Conservation (phyloP, 768 basidiomycete species). For the Boletus speciosus region DNA sequence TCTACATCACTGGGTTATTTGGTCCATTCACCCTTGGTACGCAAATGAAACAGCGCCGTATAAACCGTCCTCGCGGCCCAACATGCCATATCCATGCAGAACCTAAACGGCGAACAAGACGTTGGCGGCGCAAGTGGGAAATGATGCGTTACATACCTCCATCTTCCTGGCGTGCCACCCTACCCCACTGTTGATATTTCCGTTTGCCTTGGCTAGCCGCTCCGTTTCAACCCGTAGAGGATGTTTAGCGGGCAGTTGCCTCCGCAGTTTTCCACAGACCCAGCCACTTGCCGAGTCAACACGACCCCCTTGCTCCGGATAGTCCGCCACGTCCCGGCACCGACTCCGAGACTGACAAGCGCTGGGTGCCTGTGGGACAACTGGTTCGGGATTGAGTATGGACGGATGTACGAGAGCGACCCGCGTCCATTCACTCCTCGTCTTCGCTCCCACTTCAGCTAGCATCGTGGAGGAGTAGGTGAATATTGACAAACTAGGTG, state of each 20-base stretch:
- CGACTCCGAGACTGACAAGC: conserved; percentile 69
- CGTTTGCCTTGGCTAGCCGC: conserved; percentile 72
- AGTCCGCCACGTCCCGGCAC: conserved; percentile 83
- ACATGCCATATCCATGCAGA: conserved; percentile 84
- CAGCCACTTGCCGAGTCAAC: conserved; percentile 86
- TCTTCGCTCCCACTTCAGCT: conserved; percentile 47
- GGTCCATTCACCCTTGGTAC: conserved; percentile 65
- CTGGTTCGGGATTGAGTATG: conserved; percentile 37
- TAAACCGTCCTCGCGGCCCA: conserved; percentile 89
- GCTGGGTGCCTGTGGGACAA: conserved; percentile 44
- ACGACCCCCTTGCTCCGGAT: conserved; percentile 83
- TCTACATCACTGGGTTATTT: neutral
- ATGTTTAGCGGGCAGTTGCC: conserved; percentile 59
- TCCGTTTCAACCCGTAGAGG: conserved; percentile 70
- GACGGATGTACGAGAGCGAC: conserved; percentile 53
- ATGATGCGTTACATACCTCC: conserved; percentile 63
- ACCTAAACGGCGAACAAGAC: conserved; percentile 42
- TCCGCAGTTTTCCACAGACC: conserved; percentile 51
- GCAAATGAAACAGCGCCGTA: conserved; percentile 95
- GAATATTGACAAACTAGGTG: conserved; percentile 71
- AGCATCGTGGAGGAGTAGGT: conserved; percentile 45
- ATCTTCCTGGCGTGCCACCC: conserved; percentile 98
- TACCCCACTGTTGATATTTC: conserved; percentile 85
- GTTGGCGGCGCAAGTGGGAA: neutral
- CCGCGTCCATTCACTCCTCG: conserved; percentile 28